Evolutionary conservation across 805 yeast species (phyloP), one percentile per base, ranked within the genome.

Genomic region (Metschnikowia amazonensis): DNA sequence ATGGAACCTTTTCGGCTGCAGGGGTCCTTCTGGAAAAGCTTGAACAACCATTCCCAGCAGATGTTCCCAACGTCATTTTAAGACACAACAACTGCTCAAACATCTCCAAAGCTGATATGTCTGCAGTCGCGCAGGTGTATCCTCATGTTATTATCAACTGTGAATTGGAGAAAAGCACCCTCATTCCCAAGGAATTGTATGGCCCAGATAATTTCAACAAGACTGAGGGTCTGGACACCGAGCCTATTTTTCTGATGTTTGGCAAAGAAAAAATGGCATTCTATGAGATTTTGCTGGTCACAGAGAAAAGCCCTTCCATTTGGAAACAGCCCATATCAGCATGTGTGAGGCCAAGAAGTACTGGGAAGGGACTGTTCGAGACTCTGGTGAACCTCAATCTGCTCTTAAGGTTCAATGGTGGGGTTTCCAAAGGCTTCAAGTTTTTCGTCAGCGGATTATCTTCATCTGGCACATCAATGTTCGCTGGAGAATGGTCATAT

Each of bases 121-220:
- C 18, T 4, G 37, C 39, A 5, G 18, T 52, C 2, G 17, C 44
- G 5, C 16, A 33, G 5, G 27, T 34, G 11, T 52, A 52, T 21
- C 58, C 58, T 5, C 24, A 48, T 14, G 48, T 54, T n/a, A 37
- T 42, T 25, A 43, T 52, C 13, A 14, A 36, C 21, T 54, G 58
- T 30, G 47, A 43, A 32, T 43, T 45, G 21, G 50, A 52, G 35
- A 20, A 21, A 13, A 44, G 55, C 20, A 36, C 45, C 7, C 36
- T 53, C 5, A 35, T 46, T 37, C 58, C 58, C 5, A 31, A 39
- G 8, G 43, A 30, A 10, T 13, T 47, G 13, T 38, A 27, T 28
- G 17, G 21, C 0, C 41, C 24, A 1, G 28, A 21, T 9, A 30
- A 16, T 2, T 16, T 16, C 17, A n/a, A 20, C 36, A 20, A 32